Base-by-base conservation (phyloP, 805 yeast species). In the Grigorovia humatica region DNA sequence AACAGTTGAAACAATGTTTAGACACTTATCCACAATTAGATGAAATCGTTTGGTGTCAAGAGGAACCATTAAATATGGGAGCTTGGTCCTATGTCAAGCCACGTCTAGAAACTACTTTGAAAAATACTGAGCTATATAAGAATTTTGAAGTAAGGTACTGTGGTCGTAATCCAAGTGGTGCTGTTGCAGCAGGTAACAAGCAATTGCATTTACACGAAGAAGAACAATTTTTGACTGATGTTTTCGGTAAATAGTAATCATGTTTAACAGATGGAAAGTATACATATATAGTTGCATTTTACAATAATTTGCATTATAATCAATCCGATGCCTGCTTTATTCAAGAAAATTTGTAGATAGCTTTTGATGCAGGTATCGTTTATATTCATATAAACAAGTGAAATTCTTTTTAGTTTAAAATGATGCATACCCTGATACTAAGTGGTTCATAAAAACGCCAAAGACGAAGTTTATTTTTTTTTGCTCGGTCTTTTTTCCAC, bases 61-160 rank as follows among this genome's bases (percentile, higher is more conserved):
- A 93, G 75, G 99, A 93, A 78, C 98, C 98, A 63, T 78, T 93
- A 74, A 93, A 93, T 77, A 91, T 91, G 83, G 99, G 99, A 72
- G 75, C 87, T 46, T 89, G 85, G 85, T 66, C 84, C 23, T 88
- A 66, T 65, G 91, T 77, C 51, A 74, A 78, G 54, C 99, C 97
- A 69, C 86, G 99, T 75, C 71, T 93, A 51, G 73, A 75, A 54
- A 86, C 95, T 46, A 77, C 83, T 44, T 70, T 91, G 71, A 77
- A 76, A 59, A 89, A 88, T 74, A 84, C 96, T 55, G 79, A 81
- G 49, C 74, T 74, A 55, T 83, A 85, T 74, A 73, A 78, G 63
- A 82, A 74, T 60, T 63, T 72, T 59, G 64, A 65, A 18, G 67
- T 85, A 54, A 83, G 97, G 73, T 93, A 87, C 68, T 95, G 95